Conservation (phyloP, 345 rosid genomes). For the Camelina sativa region DNA sequence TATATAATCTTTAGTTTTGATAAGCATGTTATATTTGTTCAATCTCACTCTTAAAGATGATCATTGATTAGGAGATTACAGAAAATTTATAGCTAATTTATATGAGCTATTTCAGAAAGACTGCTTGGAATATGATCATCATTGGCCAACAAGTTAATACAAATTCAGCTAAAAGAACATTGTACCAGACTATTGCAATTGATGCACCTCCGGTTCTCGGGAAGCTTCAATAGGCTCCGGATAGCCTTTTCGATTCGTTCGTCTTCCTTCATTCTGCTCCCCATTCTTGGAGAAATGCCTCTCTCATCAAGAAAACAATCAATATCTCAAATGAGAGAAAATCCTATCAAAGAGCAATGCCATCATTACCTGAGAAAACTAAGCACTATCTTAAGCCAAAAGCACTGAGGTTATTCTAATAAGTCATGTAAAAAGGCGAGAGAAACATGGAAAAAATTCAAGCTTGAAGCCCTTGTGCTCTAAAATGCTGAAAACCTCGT, state of each 20-base stretch:
- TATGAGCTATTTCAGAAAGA: background rate
- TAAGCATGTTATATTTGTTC: background rate
- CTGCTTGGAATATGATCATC: background rate
- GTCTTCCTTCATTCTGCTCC: constrained; percentile 62
- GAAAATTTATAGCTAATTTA: too few species aligned
- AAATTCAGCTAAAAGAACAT: background rate
- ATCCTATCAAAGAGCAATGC: constrained; percentile 14
- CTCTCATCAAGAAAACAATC: constrained; percentile 14
- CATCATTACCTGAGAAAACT: constrained; percentile 17
- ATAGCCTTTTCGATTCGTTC: constrained; percentile 70
- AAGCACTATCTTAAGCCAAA: constrained; percentile 4
- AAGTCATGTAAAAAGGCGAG: background rate
- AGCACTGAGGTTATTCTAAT: background rate
- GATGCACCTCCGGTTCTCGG: constrained; percentile 83
- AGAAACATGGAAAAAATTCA: background rate
- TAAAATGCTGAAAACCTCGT: background rate
- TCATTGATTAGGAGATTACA: too few species aligned
- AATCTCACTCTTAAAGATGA: too few species aligned
- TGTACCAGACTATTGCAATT: constrained; percentile 83
- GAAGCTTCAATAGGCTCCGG: constrained; percentile 71
- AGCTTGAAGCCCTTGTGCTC: constrained; percentile 16
- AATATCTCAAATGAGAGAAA: constrained; percentile 15
- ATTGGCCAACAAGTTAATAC: background rate
- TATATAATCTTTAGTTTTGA: background rate
- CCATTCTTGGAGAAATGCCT: constrained; percentile 48